Conservation (phyloP, 2,329 filamentous ascomycete species). For the Xylariales sp. region DNA sequence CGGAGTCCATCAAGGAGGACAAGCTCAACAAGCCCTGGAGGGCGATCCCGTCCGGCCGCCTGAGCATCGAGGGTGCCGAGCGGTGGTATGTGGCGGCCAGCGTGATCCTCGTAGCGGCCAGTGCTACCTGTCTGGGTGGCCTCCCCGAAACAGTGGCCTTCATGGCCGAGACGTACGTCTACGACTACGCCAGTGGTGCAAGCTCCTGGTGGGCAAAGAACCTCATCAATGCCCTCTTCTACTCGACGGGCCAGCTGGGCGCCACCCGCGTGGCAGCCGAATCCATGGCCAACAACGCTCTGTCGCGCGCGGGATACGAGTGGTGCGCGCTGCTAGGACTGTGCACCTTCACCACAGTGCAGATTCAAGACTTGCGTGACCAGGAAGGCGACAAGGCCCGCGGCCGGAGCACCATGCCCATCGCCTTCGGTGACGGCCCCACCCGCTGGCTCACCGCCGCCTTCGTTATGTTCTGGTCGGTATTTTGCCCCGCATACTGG, state of each 20-base stretch:
- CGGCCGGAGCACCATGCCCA: not conserved
- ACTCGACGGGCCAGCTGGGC: not conserved
- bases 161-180: not conserved
- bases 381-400: not conserved
- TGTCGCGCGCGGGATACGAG: not conserved
- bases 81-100: not conserved
- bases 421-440: not conserved
- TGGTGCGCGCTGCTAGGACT: not conserved
- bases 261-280: not conserved
- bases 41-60: not conserved
- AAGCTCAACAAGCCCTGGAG: not conserved
- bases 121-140: not conserved
- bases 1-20: not conserved
- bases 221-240: not conserved
- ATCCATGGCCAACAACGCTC: not conserved
- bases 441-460: not conserved
- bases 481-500: not conserved
- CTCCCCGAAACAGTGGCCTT: not conserved
- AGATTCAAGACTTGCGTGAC: not conserved
- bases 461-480: not conserved
- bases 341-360: not conserved
- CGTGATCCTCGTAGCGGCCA: not conserved
- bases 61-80: not conserved
- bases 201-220: not conserved
- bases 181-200: not conserved